phyloP scores from a whole-genome alignment of 2,329 filamentous ascomycete genomes.

The Malbranchea zuffiana region DNA sequence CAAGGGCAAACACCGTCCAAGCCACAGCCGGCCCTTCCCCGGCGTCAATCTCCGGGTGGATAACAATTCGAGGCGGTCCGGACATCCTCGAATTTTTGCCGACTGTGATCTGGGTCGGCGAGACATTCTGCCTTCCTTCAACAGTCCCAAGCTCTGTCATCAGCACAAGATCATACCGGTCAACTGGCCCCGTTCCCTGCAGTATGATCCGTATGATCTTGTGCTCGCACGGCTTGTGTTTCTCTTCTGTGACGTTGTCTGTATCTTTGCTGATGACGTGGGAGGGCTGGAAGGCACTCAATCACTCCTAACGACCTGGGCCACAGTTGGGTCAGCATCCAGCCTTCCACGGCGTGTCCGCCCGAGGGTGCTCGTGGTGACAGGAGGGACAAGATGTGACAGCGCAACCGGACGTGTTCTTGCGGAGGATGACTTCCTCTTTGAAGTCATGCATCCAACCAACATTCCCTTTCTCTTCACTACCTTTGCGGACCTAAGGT shows the following conservation, averaged over 20 bases:
- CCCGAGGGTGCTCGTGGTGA: conserved; percentile 3
- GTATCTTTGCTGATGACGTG: conserved; percentile 16
- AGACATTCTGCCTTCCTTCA: neutral
- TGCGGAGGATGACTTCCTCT: neutral
- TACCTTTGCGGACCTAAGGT: neutral
- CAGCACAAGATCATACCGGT: neutral
- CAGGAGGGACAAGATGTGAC: neutral
- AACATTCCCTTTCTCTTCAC: neutral
- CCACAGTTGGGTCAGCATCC: conserved; percentile 5
- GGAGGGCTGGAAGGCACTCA: conserved; percentile 7
- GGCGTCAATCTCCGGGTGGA: neutral
- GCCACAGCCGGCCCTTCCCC: too few relatives aligned
- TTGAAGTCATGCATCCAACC: neutral
- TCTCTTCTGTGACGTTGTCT: conserved; percentile 19
- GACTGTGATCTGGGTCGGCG: neutral
- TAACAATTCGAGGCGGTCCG: neutral
- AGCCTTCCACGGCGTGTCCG: conserved; percentile 8
- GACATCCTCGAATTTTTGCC: neutral
- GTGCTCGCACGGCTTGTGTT: conserved; percentile 15
- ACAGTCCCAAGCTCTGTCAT: conserved; percentile 1
- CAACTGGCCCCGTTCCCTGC: neutral
- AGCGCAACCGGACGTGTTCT: neutral
- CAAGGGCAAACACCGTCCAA: conserved; percentile 1
- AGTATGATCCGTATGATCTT: conserved; percentile 4
- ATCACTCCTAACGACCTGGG: conserved; percentile 9